A percentile compares a stretch with the other conserved stretches of the same genome.
phyloP scores from a whole-genome alignment of 192 early-diverging fungal species.

The Lunasporangiospora selenospora region DNA sequence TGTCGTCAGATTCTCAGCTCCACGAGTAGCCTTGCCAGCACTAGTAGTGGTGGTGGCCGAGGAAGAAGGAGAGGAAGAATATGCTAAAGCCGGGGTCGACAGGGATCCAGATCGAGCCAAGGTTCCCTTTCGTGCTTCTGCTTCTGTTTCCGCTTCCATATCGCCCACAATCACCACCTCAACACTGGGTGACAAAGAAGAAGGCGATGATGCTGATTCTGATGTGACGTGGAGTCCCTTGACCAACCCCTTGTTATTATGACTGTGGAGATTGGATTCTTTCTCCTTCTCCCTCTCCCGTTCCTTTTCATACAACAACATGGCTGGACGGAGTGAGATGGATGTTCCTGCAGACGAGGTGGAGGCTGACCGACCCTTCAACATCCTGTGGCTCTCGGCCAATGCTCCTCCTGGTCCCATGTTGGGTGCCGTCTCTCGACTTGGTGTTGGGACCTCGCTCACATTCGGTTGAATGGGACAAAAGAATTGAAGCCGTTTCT shows the following conservation, averaged over 20 bases:
- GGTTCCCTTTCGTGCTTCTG: not conserved
- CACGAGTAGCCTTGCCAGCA: slow-evolving; percentile 25
- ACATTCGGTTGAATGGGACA: slow-evolving; percentile 45
- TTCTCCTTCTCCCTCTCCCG: not conserved
- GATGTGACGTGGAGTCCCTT: no score
- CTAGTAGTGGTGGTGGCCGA: not conserved
- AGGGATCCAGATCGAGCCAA: not conserved
- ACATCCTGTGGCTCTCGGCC: not conserved
- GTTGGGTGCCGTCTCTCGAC: slow-evolving; percentile 14
- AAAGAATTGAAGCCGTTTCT: slow-evolving; percentile 53
- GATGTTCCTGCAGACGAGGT: slow-evolving; percentile 18
- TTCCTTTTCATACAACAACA: not conserved
- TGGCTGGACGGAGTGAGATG: slow-evolving; percentile 1
- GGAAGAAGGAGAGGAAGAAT: not conserved
- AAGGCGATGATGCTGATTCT: no score
- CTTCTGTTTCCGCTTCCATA: not conserved
- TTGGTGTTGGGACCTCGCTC: slow-evolving; percentile 26
- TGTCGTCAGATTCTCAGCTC: slow-evolving; percentile 27
- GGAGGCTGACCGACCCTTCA: slow-evolving; percentile 11
- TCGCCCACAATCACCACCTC: not conserved
- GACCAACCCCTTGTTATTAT: no score
- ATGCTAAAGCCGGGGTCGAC: not conserved
- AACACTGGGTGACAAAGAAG: no score
- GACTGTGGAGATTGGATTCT: no score
- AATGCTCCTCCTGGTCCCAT: not conserved